Evolutionary conservation across 352 stramenopile species (phyloP).

Genomic region (Phytophthora nicotianae): DNA sequence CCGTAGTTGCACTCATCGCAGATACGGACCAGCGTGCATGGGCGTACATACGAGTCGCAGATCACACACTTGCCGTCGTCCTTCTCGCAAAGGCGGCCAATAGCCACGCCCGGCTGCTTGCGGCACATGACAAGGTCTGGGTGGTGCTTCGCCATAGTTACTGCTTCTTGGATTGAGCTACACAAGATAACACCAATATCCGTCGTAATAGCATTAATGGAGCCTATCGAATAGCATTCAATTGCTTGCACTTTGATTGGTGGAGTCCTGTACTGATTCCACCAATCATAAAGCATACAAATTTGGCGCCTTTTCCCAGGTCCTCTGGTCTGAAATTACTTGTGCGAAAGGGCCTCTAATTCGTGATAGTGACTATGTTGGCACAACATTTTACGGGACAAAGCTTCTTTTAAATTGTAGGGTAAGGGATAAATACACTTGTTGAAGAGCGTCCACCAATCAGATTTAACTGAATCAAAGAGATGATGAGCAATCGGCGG

Average conservation of each 20-base stretch:
- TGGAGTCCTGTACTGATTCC: too few relatives aligned
- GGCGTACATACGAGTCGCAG: conserved; percentile 99
- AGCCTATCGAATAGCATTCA: neutral
- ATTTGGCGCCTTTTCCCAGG: conserved; percentile 33
- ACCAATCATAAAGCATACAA: too few relatives aligned
- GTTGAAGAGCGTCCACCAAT: neutral
- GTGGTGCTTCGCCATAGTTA: conserved; percentile 98
- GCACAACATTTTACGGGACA: neutral
- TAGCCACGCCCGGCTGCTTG: conserved; percentile 98
- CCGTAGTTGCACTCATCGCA: conserved; percentile 99
- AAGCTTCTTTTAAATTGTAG: neutral
- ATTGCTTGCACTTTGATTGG: conserved; percentile 2
- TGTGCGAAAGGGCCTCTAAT: neutral
- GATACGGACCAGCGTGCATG: conserved; percentile 96
- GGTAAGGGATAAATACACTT: neutral
- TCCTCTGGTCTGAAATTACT: neutral
- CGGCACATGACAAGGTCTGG: conserved; percentile 99
- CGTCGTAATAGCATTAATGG: neutral
- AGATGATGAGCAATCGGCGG: neutral
- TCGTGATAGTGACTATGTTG: neutral
- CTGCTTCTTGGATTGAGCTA: neutral
- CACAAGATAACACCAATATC: conserved; percentile 4
- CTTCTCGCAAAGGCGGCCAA: conserved; percentile 98
- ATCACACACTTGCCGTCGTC: conserved; percentile 99
- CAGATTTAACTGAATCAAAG: neutral